Percentiles rank a stretch among this genome's conserved stretches.
phyloP scores from a whole-genome alignment of 257 asterid genomes.

The Ehretia macrophylla region DNA sequence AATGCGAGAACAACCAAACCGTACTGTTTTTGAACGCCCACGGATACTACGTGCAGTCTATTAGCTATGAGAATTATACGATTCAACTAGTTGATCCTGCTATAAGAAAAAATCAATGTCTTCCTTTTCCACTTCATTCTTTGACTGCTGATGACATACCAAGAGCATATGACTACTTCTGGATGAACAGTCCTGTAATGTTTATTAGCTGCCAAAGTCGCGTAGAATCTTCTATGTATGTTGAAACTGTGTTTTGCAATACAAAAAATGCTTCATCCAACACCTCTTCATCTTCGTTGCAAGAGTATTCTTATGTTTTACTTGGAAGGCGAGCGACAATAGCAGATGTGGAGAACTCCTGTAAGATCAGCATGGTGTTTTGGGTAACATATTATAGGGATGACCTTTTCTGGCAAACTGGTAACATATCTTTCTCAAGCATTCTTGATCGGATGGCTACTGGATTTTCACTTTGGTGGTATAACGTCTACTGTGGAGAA shows the following conservation, averaged over 20 bases:
- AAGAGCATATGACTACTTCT: not conserved
- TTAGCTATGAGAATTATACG: constrained; percentile 21
- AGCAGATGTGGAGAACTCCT: not conserved
- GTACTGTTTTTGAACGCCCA: constrained; percentile 11
- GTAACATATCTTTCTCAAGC: constrained; percentile 14
- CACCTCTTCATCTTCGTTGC: not conserved
- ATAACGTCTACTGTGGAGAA: constrained; percentile 6
- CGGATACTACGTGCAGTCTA: constrained; percentile 19
- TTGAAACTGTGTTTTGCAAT: not conserved
- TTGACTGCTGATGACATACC: constrained; percentile 3
- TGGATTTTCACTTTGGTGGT: constrained; percentile 41
- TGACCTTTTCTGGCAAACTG: constrained; percentile 10
- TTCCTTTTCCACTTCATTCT: constrained; percentile 19
- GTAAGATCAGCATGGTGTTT: not conserved
- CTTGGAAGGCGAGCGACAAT: not conserved
- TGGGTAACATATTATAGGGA: not conserved
- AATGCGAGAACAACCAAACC: constrained; percentile 26
- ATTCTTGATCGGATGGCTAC: constrained; percentile 27
- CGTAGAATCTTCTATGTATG: not conserved
- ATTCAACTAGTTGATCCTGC: constrained; percentile 27
- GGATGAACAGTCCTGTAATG: constrained; percentile 33
- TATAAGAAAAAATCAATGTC: constrained; percentile 11
- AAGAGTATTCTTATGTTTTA: not conserved
- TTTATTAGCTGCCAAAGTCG: constrained; percentile 16
- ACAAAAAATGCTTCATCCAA: not conserved